phyloP scores from a whole-genome alignment of 768 basidiomycete species.

The Calocybe indica region DNA sequence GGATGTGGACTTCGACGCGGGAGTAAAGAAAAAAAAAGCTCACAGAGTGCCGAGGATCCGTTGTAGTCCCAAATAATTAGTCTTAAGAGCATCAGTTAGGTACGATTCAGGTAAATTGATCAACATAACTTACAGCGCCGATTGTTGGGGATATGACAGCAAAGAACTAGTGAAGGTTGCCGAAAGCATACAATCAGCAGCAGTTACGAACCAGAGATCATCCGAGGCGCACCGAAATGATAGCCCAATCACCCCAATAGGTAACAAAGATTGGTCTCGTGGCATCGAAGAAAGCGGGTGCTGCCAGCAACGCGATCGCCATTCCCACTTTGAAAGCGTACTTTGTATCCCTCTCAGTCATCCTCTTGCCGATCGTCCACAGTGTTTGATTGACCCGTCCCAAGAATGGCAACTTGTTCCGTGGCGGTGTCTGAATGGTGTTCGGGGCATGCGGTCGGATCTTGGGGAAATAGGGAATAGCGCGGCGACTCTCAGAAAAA shows the following conservation, averaged over 20 bases:
- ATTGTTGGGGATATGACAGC: slow-evolving; percentile 91
- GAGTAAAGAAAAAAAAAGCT: slow-evolving; percentile 19
- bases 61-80: slow-evolving; percentile 80
- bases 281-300: slow-evolving; percentile 81
- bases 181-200: slow-evolving; percentile 3
- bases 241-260: slow-evolving; percentile 91
- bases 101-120: background rate
- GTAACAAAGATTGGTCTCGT: slow-evolving; percentile 76
- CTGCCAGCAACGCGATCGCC: slow-evolving; percentile 75
- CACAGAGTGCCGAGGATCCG: slow-evolving; percentile 84
- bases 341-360: slow-evolving; percentile 72
- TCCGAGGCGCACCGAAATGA: slow-evolving; percentile 68
- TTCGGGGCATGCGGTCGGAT: slow-evolving; percentile 78
- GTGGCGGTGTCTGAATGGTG: slow-evolving; percentile 75
- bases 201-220: background rate
- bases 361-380: slow-evolving; percentile 63
- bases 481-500: slow-evolving; percentile 38
- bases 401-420: slow-evolving; percentile 48
- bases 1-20: slow-evolving; percentile 5
- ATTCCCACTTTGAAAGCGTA: slow-evolving; percentile 87
- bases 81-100: slow-evolving; percentile 36
- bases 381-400: slow-evolving; percentile 63
- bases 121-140: slow-evolving; percentile 52
- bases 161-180: slow-evolving; percentile 52
- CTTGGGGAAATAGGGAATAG: slow-evolving; percentile 72